Evolutionary conservation across 495 filamentous ascomycete genomes (phyloP).

Genomic region (Neurospora sp.): DNA sequence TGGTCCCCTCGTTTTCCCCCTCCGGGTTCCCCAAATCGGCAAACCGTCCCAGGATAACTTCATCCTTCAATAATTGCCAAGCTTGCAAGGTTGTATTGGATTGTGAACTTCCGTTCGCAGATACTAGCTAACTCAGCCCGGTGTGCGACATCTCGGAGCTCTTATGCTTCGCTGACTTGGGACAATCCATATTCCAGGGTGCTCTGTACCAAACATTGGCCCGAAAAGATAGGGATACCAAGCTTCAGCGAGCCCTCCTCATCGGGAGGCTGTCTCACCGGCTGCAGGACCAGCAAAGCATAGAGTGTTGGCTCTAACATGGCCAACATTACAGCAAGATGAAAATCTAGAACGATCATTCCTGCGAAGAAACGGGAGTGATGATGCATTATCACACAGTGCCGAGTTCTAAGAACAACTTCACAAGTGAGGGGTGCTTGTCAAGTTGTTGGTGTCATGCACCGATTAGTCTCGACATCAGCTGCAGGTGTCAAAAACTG

Average conservation of each 20-base stretch:
- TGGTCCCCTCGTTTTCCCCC: background rate
- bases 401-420: background rate
- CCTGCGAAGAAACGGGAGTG: background rate
- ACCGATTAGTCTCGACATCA: background rate
- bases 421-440: background rate
- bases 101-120: background rate
- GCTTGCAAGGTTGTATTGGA: background rate
- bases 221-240: background rate
- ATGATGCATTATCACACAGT: background rate
- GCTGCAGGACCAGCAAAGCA: background rate
- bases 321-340: background rate
- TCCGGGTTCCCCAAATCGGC: background rate
- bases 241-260: background rate
- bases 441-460: background rate
- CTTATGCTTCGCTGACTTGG: background rate
- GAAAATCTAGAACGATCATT: background rate
- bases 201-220: background rate
- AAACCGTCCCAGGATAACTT: conserved; percentile 1
- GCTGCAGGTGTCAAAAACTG: background rate
- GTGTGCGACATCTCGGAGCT: background rate
- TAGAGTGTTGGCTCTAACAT: background rate
- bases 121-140: background rate
- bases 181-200: background rate
- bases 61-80: background rate
- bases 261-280: background rate